Evolutionary conservation across 306 rosid species (phyloP).

Genomic region (Cucurbita ficifolia): DNA sequence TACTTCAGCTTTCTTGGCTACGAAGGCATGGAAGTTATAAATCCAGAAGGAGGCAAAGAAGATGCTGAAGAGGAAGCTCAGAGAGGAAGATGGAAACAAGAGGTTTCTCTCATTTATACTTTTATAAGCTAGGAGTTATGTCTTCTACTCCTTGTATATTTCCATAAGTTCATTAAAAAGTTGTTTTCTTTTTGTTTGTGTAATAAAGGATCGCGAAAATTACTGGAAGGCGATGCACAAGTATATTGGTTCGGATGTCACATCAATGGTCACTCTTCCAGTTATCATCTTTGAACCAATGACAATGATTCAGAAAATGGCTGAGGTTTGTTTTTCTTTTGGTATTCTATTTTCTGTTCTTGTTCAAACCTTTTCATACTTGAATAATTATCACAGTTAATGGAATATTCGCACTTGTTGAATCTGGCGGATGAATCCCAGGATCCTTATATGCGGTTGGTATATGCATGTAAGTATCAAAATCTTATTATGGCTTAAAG

Average conservation of each 20-base stretch:
- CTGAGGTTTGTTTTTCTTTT: slow-evolving; percentile 51
- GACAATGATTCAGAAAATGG: slow-evolving; percentile 93
- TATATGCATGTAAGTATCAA: slow-evolving; percentile 55
- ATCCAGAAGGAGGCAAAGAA: slow-evolving; percentile 91
- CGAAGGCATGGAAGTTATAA: slow-evolving; percentile 86
- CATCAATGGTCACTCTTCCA: slow-evolving; percentile 85
- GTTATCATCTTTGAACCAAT: slow-evolving; percentile 87
- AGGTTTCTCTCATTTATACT: slow-evolving; percentile 27
- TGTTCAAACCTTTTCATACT: not conserved
- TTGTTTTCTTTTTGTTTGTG: not conserved
- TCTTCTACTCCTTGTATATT: not conserved
- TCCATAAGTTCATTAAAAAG: not conserved
- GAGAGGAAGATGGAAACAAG: slow-evolving; percentile 88
- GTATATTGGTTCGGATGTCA: slow-evolving; percentile 68
- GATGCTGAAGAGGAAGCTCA: slow-evolving; percentile 82
- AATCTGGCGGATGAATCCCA: slow-evolving; percentile 72
- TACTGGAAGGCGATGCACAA: slow-evolving; percentile 97
- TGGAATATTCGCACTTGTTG: slow-evolving; percentile 82
- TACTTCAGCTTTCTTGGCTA: slow-evolving; percentile 51
- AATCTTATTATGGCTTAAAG: not conserved
- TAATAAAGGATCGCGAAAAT: slow-evolving; percentile 63
- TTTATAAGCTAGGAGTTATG: not conserved
- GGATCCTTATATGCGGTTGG: slow-evolving; percentile 74
- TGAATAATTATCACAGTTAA: slow-evolving; percentile 37
- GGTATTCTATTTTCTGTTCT: not conserved